Base-by-base conservation (phyloP, 768 basidiomycete species). In the Xerocomellus intermedius region DNA sequence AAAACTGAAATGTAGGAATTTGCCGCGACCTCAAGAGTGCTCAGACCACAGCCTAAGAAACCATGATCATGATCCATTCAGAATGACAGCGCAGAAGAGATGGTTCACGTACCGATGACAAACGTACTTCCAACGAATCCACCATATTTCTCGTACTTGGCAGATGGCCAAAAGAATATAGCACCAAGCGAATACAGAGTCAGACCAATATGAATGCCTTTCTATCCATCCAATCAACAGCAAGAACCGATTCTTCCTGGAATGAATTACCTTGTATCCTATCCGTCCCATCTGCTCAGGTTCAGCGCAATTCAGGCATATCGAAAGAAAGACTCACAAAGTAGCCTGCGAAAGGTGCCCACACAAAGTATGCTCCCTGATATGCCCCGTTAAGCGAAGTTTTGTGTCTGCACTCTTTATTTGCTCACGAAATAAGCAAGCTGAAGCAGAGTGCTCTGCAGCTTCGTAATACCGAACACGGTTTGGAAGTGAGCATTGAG, bases 1-100 rank as follows among this genome's bases (percentile, higher is more conserved):
- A 88, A 73, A 35, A 88, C 84, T 17, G 86, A 71, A 58, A 89
- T 86, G 70, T 90, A 89, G n/a, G 87, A 87, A 71, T 91, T 91
- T 41, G 88, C 89, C 1, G 87, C 83, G 17, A 87, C 86, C 69
- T 87, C 85, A 42, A 87, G 74, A 30, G 82, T 80, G 10, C 81
- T 76, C 8, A 90, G 77, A 38, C 89, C 89, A 58, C 84, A 85
- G 3, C 83, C 82, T 82, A 42, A 16, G 14, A 42, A 12, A 30
- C 4, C 35, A 51, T 12, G 19, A 7, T 37, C 42, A n/a, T 49
- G 22, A 24, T 45, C 9, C 12, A 21, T 28, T 53, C 41, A 47
- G 21, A 8, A 33, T 8, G 36, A 38, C 2, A 35, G 26, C 13
- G 24, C 10, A 30, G 5, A 7, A 42, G 10, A 26, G 26, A 44